A percentile compares a stretch with the other conserved stretches of the same genome.
phyloP scores from a whole-genome alignment of 2,329 filamentous ascomycete species.

The Dactylellina cionopaga region DNA sequence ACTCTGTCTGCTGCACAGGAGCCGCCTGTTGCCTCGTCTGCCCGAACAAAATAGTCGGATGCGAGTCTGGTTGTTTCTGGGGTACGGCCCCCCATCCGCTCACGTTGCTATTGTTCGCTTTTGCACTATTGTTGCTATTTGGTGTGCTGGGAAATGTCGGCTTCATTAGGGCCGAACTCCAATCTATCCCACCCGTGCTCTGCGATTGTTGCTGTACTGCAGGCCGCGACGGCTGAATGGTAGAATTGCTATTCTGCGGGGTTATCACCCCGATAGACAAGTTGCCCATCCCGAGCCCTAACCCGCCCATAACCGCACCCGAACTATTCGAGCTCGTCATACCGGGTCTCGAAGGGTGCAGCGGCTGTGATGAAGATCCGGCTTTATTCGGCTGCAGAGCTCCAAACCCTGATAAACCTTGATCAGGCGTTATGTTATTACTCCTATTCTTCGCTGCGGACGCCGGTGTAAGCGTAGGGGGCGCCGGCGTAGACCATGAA shows the following conservation, averaged over 20 bases:
- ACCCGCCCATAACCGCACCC: constrained; percentile 33
- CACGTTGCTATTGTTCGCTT: constrained; percentile 1
- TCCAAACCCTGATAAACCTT: constrained; percentile 26
- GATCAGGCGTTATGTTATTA: constrained; percentile 47
- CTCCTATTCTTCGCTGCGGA: constrained; percentile 63
- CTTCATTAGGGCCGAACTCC: constrained; percentile 53
- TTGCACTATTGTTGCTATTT: constrained; percentile 12
- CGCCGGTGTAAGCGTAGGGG: constrained; percentile 58
- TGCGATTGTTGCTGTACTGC: constrained; percentile 24
- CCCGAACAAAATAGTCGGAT: constrained; percentile 54
- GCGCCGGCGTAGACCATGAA: constrained; percentile 60
- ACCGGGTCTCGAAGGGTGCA: constrained; percentile 52
- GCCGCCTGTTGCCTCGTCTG: constrained; percentile 54
- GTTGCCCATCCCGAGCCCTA: constrained; percentile 51
- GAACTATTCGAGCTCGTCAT: constrained; percentile 38
- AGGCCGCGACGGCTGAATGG: constrained; percentile 44
- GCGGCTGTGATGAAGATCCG: constrained; percentile 26
- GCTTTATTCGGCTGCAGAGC: constrained; percentile 30
- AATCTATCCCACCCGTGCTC: constrained; percentile 51
- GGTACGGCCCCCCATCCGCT: constrained; percentile 35
- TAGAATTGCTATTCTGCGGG: constrained; percentile 20
- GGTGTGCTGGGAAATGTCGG: constrained; percentile 26
- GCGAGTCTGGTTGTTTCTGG: constrained; percentile 51
- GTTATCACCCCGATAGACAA: constrained; percentile 22
- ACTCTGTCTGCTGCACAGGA: constrained; percentile 49